Evolutionary conservation across 1,139 yeast species (phyloP), one percentile per base, ranked within the genome.

Genomic region (Suhomyces wounanorum): DNA sequence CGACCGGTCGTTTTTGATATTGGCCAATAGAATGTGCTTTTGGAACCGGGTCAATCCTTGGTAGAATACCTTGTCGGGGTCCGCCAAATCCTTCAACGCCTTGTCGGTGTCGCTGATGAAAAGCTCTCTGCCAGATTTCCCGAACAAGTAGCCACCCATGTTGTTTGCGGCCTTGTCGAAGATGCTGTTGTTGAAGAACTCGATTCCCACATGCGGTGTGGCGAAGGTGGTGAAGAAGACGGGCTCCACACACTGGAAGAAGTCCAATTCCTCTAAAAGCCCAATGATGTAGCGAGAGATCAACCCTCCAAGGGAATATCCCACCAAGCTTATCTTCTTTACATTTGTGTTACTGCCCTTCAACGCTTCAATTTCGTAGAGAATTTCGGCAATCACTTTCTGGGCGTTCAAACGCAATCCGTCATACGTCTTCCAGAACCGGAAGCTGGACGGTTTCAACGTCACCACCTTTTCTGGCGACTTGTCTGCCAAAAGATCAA

Each of bases 181-280:
- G 10, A 77, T 52, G 10, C 73, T 66, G 10, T 71, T 66, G 16
- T 68, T 67, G 59, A 73, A 78, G 59, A 81, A 81, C 43, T 77
- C 77, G 11, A 87, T 79, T 0, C 97, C 97, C 8, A 89, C 72
- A 69, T 92, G 97, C 1, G 98, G 98, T 1, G 96, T 85, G 1
- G 97, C 97, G 72, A 91, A 87, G 0, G 96, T 88, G 14, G 91
- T 78, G 62, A 86, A 87, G 47, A 83, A 71, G 2, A 80, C 69
- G 0, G 96, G 96, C 56, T 78, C 71, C 16, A 89, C 80, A 2
- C 60, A 61, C 2, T 83, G 78, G 58, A 89, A 89, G 53, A 85
- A 76, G 0, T 77, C 78, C 53, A 78, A 58, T 28, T 74, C 78
- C 46, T 79, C 65, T 43, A 90, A 69, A 45, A 84, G 75, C 0